A percentile compares a stretch with the other conserved stretches of the same genome.
Evolutionary conservation across 306 rosid genomes (phyloP).

Genomic region (Neltuma alba): DNA sequence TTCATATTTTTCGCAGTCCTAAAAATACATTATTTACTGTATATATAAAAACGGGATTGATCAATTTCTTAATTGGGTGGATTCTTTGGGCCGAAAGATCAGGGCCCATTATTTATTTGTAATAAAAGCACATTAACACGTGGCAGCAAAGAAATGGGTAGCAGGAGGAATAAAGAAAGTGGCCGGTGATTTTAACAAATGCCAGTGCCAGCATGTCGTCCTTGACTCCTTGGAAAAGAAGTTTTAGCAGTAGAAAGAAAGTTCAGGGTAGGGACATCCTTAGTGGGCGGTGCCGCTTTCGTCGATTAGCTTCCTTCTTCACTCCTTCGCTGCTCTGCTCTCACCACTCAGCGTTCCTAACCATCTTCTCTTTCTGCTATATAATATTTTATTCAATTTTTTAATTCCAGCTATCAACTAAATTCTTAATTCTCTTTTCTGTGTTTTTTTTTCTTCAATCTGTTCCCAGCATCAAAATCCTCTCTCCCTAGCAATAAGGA

Average conservation of each 20-base stretch:
- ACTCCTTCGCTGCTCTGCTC: background rate
- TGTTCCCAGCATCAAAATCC: background rate
- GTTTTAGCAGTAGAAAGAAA: conserved; percentile 16
- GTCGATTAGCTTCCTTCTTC: background rate
- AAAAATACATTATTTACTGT: too few relatives aligned
- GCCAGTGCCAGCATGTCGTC: background rate
- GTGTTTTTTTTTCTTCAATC: background rate
- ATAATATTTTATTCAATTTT: background rate
- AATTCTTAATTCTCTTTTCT: background rate
- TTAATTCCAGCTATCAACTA: background rate
- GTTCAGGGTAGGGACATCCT: background rate
- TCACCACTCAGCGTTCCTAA: background rate
- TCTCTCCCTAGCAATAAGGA: background rate
- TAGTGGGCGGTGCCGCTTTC: conserved; percentile 42
- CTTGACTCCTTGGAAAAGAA: conserved; percentile 28
- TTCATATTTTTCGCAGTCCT: too few relatives aligned
- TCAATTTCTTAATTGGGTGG: background rate
- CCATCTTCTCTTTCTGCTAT: background rate
- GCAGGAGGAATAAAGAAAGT: background rate
- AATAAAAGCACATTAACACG: background rate
- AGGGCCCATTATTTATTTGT: background rate
- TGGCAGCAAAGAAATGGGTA: background rate
- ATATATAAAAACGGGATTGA: background rate
- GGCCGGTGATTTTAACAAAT: background rate
- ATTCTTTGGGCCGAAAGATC: background rate